A percentile compares a stretch with the other conserved stretches of the same genome.
Evolutionary conservation across 257 asterid species (phyloP).

Genomic region (Penstemon newberryi): DNA sequence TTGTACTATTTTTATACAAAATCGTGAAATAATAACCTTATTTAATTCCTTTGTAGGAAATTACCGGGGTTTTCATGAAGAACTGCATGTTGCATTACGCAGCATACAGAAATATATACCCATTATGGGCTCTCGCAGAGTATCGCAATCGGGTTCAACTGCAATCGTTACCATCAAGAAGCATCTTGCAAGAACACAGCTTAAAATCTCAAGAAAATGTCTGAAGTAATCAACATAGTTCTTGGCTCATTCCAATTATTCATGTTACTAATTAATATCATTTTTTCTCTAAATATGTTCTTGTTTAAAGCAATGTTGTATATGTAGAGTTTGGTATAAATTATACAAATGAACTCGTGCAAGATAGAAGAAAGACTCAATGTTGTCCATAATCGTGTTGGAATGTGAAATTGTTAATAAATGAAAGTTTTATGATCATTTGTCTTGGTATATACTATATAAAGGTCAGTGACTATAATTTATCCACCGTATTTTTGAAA

Average conservation of each 20-base stretch:
- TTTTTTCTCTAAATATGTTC: neutral
- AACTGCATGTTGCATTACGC: slow-evolving; percentile 89
- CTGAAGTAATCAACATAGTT: neutral
- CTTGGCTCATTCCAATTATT: neutral
- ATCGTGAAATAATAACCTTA: neutral
- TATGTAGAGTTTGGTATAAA: no score
- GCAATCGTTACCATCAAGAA: slow-evolving; percentile 12
- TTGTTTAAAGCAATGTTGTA: no score
- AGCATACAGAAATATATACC: slow-evolving; percentile 65
- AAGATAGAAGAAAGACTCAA: no score
- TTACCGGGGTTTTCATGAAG: slow-evolving; percentile 77
- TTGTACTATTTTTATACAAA: neutral
- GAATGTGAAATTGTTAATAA: no score
- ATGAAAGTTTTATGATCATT: no score
- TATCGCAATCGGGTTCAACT: slow-evolving; percentile 46
- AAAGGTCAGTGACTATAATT: no score
- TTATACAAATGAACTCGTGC: no score
- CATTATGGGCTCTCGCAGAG: slow-evolving; percentile 82
- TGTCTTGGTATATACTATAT: no score
- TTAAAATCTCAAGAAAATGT: neutral
- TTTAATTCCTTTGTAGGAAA: slow-evolving; percentile 46
- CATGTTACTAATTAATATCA: neutral
- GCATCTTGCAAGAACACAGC: neutral
- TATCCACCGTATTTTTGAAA: no score
- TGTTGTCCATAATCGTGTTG: no score